Evolutionary conservation across 2,329 filamentous ascomycete species (phyloP).

Genomic region (Periconia sp.): DNA sequence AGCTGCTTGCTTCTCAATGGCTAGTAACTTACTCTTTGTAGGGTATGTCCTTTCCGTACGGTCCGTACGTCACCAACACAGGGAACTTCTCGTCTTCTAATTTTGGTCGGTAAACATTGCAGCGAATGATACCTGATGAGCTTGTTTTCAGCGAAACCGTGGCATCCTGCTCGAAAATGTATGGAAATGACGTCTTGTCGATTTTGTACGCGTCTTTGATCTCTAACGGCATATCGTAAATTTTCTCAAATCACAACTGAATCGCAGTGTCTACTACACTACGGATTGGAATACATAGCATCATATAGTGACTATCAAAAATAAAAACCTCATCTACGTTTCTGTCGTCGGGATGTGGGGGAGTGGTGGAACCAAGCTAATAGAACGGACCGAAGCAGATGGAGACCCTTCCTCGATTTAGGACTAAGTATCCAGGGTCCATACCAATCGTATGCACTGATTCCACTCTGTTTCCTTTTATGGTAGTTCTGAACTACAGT

Average conservation of each 20-base stretch:
- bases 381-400: neutral
- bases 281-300: too few species aligned
- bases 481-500: too few species aligned
- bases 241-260: too few species aligned
- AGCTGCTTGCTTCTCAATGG: constrained; percentile 2
- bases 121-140: constrained; percentile 47
- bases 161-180: constrained; percentile 56
- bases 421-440: too few species aligned
- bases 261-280: too few species aligned
- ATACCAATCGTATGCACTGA: too few species aligned
- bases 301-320: too few species aligned
- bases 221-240: constrained; percentile 24
- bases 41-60: constrained; percentile 72
- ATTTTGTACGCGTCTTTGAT: constrained; percentile 37
- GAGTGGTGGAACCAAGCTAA: neutral
- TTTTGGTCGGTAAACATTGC: constrained; percentile 56
- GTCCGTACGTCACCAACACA: constrained; percentile 70
- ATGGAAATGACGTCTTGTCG: constrained; percentile 42
- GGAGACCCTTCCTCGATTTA: neutral
- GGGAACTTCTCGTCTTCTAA: constrained; percentile 48
- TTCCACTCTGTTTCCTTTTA: too few species aligned
- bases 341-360: neutral
- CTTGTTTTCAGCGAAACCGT: constrained; percentile 47
- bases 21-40: constrained; percentile 52
- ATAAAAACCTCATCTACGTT: too few species aligned